Percentiles rank a stretch among this genome's conserved stretches.
Conservation (phyloP, 1,139 yeast species). For the Candida labiduridarum region DNA sequence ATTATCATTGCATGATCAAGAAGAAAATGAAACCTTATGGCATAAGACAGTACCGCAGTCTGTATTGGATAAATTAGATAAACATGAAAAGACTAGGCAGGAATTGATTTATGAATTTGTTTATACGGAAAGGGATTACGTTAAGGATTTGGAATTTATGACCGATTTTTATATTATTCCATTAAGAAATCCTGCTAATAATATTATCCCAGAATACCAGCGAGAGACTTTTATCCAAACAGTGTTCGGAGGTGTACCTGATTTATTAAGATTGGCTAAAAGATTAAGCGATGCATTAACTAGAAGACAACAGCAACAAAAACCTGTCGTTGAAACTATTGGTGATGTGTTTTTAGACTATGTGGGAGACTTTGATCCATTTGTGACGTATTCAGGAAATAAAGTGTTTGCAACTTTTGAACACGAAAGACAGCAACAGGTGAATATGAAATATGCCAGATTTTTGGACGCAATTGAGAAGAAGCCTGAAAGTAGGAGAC, state of each 20-base stretch:
- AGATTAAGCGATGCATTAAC: conserved; percentile 87
- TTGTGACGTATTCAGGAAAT: conserved; percentile 91
- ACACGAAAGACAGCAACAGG: conserved; percentile 91
- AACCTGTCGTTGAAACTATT: conserved; percentile 79
- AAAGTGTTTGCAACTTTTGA: conserved; percentile 95
- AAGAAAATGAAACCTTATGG: conserved; percentile 89
- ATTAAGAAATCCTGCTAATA: conserved; percentile 68
- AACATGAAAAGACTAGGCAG: conserved; percentile 87
- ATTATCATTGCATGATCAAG: conserved; percentile 74
- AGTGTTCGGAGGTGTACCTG: conserved; percentile 89
- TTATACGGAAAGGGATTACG: conserved; percentile 93
- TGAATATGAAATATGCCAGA: conserved; percentile 85
- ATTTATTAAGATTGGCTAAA: conserved; percentile 80
- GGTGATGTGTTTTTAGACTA: conserved; percentile 87
- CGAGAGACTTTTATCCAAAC: conserved; percentile 89
- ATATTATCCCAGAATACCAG: conserved; percentile 85
- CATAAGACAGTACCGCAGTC: conserved; percentile 88
- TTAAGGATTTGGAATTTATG: conserved; percentile 89
- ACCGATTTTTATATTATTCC: conserved; percentile 96
- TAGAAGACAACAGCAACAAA: conserved; percentile 80
- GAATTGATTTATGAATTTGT: conserved; percentile 94
- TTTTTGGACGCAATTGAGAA: conserved; percentile 91
- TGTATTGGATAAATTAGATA: conserved; percentile 76
- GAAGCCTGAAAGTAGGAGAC: conserved; percentile 85
- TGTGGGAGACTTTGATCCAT: conserved; percentile 88